Evolutionary conservation across 306 rosid genomes (phyloP), one percentile per base, ranked within the genome.

Genomic region (Bauhinia variegata): DNA sequence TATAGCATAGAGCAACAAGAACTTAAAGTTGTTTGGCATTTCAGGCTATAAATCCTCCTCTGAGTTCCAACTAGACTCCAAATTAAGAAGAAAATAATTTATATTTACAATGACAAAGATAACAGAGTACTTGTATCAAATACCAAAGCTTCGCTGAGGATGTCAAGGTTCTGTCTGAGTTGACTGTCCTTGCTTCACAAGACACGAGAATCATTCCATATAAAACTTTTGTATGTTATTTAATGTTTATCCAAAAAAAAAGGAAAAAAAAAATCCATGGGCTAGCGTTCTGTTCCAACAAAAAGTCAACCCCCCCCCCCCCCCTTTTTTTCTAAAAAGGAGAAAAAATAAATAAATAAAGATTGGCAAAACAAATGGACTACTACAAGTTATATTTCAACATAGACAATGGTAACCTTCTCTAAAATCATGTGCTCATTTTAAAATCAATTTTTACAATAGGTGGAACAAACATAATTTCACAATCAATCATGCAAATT

Each of bases 1-100:
- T 13, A 19, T 15, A 55, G 36, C 61, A 48, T n/a, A 57, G 54
- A 51, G 38, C 5, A 44, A 46, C 4, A 34, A 31, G 43, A 72
- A 42, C 8, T 28, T 46, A 41, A 63, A 46, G 47, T 36, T 73
- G 47, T 33, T 41, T 10, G 32, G 43, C 49, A 46, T 14, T 7
- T 19, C 41, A 44, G 3, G 10, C 69, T 28, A 60, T 49, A 63
- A 16, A 49, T 67, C 67, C 60, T 44, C 58, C 80, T 33, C 36
- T 32, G 53, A 50, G 33, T 31, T 34, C 5, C 66, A 14, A 19
- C n/a, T 1, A 59, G 14, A 59, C 19, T 60, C 34, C 5, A 10
- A 60, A 34, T 14, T 60, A 8, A 36, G 5, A 1, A 23, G 28
- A 23, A 23, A 23, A 23, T 23, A 23, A 23, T 23, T 23, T 23